These are phyloP conservation scores for Phoma sp. DNA, from an alignment of 2,329 filamentous ascomycete genomes.

Conservation along the genomic window DNA sequence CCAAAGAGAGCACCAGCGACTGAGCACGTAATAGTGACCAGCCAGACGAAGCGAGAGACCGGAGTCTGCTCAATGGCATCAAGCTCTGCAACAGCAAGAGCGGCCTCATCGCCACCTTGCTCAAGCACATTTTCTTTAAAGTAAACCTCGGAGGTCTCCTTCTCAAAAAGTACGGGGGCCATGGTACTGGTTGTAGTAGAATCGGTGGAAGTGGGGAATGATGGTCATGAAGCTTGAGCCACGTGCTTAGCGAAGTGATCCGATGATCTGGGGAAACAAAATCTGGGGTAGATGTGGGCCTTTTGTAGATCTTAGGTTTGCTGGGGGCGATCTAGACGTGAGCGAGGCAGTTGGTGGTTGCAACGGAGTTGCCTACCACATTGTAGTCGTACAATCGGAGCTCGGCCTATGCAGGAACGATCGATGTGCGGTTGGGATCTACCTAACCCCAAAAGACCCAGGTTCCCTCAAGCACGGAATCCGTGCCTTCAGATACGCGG, in stretches of 20 bases:
- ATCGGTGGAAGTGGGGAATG: neutral
- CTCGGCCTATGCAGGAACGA: neutral
- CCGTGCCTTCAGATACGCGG: neutral
- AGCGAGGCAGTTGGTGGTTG: neutral
- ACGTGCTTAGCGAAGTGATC: neutral
- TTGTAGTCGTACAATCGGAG: neutral
- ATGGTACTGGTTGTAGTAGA: slow-evolving; percentile 2
- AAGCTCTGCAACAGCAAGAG: slow-evolving; percentile 9
- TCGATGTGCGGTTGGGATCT: slow-evolving; percentile 1
- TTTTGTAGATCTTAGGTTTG: slow-evolving; percentile 2
- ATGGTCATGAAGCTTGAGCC: neutral
- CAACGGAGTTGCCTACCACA: slow-evolving; percentile 1
- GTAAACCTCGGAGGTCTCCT: neutral
- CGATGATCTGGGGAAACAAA: slow-evolving; percentile 10
- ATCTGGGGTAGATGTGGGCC: neutral
- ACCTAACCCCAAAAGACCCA: neutral
- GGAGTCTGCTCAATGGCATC: slow-evolving; percentile 15
- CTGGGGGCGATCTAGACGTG: neutral
- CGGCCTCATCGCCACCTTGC: slow-evolving; percentile 1
- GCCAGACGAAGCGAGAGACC: slow-evolving; percentile 8
- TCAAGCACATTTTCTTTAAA: slow-evolving; percentile 4
- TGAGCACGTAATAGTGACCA: slow-evolving; percentile 18
- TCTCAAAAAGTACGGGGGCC: slow-evolving; percentile 1
- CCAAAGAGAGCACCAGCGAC: slow-evolving; percentile 43
- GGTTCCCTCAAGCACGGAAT: neutral